Percentiles rank a stretch among this genome's conserved stretches.
These are phyloP conservation scores for Gentiana straminea DNA, from an alignment of 257 asterid species.

Conservation along the genomic window DNA sequence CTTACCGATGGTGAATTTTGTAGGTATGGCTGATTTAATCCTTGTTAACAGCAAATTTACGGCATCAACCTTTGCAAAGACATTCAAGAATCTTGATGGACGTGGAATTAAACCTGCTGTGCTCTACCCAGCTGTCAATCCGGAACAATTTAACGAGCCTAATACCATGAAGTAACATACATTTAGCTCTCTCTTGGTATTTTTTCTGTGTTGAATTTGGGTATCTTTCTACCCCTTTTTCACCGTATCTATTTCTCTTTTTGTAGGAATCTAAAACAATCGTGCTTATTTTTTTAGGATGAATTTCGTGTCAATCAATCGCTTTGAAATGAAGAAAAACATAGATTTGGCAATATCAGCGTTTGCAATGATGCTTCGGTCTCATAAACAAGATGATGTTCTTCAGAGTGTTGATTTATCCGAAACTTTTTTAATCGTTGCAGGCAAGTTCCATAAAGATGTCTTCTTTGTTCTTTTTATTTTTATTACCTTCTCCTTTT, in stretches of 20 bases:
- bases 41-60: slow-evolving; percentile 94
- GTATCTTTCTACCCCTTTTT: neutral
- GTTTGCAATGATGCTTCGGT: slow-evolving; percentile 52
- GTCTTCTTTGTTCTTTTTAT: neutral
- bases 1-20: slow-evolving; percentile 9
- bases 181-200: slow-evolving; percentile 22
- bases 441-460: slow-evolving; percentile 32
- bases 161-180: slow-evolving; percentile 45
- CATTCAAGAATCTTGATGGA: slow-evolving; percentile 61
- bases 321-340: slow-evolving; percentile 92
- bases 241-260: neutral
- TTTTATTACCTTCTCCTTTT: neutral
- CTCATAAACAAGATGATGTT: slow-evolving; percentile 20
- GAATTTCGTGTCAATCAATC: slow-evolving; percentile 88
- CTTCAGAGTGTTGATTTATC: slow-evolving; percentile 24
- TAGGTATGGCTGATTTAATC: slow-evolving; percentile 90
- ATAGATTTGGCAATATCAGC: slow-evolving; percentile 88
- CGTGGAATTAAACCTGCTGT: slow-evolving; percentile 78
- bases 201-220: slow-evolving; percentile 21
- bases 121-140: slow-evolving; percentile 89
- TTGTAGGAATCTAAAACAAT: neutral
- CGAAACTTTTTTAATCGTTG: slow-evolving; percentile 59
- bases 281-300: slow-evolving; percentile 31
- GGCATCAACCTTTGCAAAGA: slow-evolving; percentile 82
- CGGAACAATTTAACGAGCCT: slow-evolving; percentile 67